A percentile compares a stretch with the other conserved stretches of the same genome.
Conservation (phyloP, 371 early-diverging fungal species). For the Choanephora cucurbitarum region DNA sequence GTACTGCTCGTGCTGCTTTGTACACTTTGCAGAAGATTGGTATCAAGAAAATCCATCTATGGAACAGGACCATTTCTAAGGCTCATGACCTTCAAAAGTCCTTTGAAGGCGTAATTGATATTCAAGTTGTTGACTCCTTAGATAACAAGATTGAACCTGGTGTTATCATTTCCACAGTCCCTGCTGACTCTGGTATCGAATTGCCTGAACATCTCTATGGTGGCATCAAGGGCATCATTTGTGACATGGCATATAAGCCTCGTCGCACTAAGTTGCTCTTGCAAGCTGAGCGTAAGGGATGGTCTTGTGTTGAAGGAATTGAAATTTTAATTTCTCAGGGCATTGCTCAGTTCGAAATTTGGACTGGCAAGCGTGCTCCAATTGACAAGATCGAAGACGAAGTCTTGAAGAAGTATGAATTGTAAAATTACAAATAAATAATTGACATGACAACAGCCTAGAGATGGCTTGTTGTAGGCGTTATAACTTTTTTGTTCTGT, state of each 20-base stretch:
- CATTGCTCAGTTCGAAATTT: conserved; percentile 79
- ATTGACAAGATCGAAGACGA: conserved; percentile 41
- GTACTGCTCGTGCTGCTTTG: conserved; percentile 92
- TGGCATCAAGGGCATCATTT: conserved; percentile 68
- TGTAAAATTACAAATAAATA: conserved; percentile 7
- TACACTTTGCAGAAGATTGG: conserved; percentile 84
- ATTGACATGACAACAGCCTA: neutral
- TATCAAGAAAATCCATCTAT: conserved; percentile 69
- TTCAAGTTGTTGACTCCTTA: conserved; percentile 45
- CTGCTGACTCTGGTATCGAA: conserved; percentile 73
- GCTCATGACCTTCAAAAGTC: conserved; percentile 71
- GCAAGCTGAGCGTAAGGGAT: conserved; percentile 61
- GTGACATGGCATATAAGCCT: conserved; percentile 95
- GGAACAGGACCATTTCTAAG: conserved; percentile 84
- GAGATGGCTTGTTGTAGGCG: too few relatives aligned
- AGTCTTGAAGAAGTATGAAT: conserved; percentile 47
- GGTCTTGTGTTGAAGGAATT: conserved; percentile 83
- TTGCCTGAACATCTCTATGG: conserved; percentile 59
- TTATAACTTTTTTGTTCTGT: too few relatives aligned
- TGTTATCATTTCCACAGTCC: conserved; percentile 79
- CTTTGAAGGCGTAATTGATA: conserved; percentile 59
- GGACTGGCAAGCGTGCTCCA: conserved; percentile 70
- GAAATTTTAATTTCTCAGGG: conserved; percentile 92
- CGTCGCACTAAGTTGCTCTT: conserved; percentile 75
- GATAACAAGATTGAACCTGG: conserved; percentile 41